These are phyloP conservation scores for Cyphellophora europaea DNA, from an alignment of 2,329 filamentous ascomycete species.

Conservation along the genomic window DNA sequence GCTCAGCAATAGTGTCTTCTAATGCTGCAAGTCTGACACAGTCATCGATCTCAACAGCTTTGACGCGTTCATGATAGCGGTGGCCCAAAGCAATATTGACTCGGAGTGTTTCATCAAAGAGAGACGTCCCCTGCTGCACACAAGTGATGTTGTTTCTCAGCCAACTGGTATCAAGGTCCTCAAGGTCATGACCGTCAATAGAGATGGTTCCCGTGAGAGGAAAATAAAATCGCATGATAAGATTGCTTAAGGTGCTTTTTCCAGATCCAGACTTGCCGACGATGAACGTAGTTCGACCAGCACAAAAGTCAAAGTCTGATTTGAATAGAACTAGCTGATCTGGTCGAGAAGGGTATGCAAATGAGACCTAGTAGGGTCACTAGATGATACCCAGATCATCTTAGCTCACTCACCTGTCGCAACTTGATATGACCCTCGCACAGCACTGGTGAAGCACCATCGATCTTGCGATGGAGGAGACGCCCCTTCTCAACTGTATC, in stretches of 20 bases:
- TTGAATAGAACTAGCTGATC: conserved; percentile 49
- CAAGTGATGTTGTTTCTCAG: conserved; percentile 68
- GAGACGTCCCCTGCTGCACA: conserved; percentile 68
- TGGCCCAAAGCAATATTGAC: conserved; percentile 70
- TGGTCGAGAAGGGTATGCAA: conserved; percentile 68
- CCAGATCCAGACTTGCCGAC: conserved; percentile 83
- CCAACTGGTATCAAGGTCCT: conserved; percentile 59
- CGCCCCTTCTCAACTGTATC: conserved; percentile 15
- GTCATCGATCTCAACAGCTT: conserved; percentile 45
- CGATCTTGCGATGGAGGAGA: conserved; percentile 20
- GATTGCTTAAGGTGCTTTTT: conserved; percentile 77
- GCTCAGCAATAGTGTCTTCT: conserved; percentile 52
- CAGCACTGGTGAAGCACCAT: conserved; percentile 22
- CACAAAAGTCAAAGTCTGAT: conserved; percentile 59
- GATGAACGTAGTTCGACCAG: conserved; percentile 67
- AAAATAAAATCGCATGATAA: conserved; percentile 70
- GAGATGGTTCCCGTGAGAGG: conserved; percentile 55
- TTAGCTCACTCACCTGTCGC: conserved; percentile 47
- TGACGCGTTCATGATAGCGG: conserved; percentile 37
- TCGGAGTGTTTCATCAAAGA: conserved; percentile 74
- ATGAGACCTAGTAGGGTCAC: conserved; percentile 71
- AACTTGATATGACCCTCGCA: conserved; percentile 64
- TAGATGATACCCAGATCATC: background rate
- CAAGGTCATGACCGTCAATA: conserved; percentile 56
- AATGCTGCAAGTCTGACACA: conserved; percentile 62